Evolutionary conservation across 768 basidiomycete species (phyloP), one percentile per base, ranked within the genome.

Genomic region (Boletus sensibilis): DNA sequence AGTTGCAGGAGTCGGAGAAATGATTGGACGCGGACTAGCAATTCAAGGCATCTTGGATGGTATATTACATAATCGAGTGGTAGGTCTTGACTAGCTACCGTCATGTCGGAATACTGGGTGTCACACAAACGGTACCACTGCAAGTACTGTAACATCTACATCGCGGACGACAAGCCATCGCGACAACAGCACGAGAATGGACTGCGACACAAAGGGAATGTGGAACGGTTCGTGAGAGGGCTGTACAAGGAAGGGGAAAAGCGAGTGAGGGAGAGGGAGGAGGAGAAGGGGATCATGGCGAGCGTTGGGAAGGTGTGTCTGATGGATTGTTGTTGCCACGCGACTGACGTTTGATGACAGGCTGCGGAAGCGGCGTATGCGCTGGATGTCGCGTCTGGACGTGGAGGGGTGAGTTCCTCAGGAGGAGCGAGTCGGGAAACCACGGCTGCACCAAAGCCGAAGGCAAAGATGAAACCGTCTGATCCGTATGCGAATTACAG

Each of bases 61-160:
- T 18, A 23, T 16, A 57, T 63, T 63, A 63, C 64, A 48, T 66
- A 68, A 66, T 59, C 41, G 1, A 5, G 2, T 7, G 34, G 14
- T 16, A 5, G 21, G 21, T 21, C 33, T 64, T 58, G 53, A 47
- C 47, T 13, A 35, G 48, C 47, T 37, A 63, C 62, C 20, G 48
- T 16, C 69, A 94, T 94, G 92, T 87, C 85, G 63, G 92, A 94
- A 71, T 94, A 88, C 71, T 95, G 93, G 92, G 88, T 94, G 59
- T 92, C 92, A 25, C 86, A 90, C 71, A 94, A 94, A 74, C 88
- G 86, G 64, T 96, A 95, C 74, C 90, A 84, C 69, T 97, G 94
- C 86, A 94, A 94, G 70, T 98, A 98, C 78, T 98, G 97, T 77
- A 90, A 94, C 49, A 94, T 93, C 60, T 98, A 88, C 77, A 98